Percentiles rank a stretch among this genome's conserved stretches.
Conservation (phyloP, 371 early-diverging fungal genomes). For the Chytridium lagenaria region DNA sequence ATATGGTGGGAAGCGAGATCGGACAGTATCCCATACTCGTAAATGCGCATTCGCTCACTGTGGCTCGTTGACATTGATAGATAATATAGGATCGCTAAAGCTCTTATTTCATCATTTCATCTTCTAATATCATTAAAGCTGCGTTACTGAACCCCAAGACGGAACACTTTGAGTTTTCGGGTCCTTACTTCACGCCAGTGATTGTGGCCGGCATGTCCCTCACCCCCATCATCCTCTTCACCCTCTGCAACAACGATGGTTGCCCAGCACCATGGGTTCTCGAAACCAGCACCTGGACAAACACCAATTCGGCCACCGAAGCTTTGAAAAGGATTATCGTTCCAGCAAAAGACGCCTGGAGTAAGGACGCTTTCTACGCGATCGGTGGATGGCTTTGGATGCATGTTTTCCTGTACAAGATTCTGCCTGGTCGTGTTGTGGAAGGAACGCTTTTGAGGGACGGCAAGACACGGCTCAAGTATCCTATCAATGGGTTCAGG, state of each 20-base stretch:
- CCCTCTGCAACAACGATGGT: conserved; percentile 68
- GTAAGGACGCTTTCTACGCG: conserved; percentile 56
- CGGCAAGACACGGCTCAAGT: conserved; percentile 66
- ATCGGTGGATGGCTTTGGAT: conserved; percentile 73
- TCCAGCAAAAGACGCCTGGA: conserved; percentile 20
- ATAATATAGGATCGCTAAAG: too few species aligned
- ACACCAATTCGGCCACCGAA: conserved; percentile 17
- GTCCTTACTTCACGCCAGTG: conserved; percentile 72
- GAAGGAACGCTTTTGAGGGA: conserved; percentile 76
- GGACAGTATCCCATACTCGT: too few species aligned
- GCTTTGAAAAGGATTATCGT: background rate
- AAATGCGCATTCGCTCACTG: too few species aligned
- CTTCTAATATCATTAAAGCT: too few species aligned
- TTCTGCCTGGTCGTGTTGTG: conserved; percentile 74
- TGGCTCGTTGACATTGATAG: too few species aligned
- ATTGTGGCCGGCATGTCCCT: conserved; percentile 68
- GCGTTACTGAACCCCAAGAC: conserved; percentile 66
- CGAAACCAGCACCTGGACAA: conserved; percentile 30
- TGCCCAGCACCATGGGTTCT: conserved; percentile 54
- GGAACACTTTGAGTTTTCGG: conserved; percentile 76
- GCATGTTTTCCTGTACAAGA: conserved; percentile 65
- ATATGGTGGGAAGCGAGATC: too few species aligned
- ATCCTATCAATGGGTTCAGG: conserved; percentile 76
- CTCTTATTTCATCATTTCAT: too few species aligned
- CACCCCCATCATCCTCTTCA: conserved; percentile 67